phyloP scores from a whole-genome alignment of 2,329 filamentous ascomycete species.

The Dothideomycetes sp. region DNA sequence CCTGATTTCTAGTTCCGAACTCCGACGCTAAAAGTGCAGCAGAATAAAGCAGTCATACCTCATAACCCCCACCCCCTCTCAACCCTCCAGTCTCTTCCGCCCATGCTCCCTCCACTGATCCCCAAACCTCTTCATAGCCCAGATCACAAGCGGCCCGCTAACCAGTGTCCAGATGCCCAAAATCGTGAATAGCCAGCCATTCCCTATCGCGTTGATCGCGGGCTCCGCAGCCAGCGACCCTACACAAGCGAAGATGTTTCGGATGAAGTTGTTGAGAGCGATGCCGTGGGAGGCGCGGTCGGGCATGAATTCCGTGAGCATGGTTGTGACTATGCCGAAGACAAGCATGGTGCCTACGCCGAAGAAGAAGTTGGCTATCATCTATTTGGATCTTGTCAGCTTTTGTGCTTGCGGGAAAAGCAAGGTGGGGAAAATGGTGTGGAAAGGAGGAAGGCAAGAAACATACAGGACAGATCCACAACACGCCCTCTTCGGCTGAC shows the following conservation, averaged over 20 bases:
- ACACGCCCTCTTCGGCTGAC: slow-evolving; percentile 51
- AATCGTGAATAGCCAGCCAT: slow-evolving; percentile 66
- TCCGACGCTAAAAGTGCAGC: no score
- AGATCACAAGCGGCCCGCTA: slow-evolving; percentile 17
- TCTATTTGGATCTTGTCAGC: slow-evolving; percentile 16
- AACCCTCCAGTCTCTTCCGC: slow-evolving; percentile 4
- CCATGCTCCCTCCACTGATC: slow-evolving; percentile 16
- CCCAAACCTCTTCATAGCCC: slow-evolving; percentile 23
- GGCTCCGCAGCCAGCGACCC: slow-evolving; percentile 61
- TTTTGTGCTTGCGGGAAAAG: no score
- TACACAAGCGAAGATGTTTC: slow-evolving; percentile 67
- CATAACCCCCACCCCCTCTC: no score
- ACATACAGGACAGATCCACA: slow-evolving; percentile 48
- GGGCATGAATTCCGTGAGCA: slow-evolving; percentile 78
- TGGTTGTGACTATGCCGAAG: slow-evolving; percentile 63
- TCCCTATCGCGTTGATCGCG: slow-evolving; percentile 58
- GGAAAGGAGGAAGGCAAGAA: background rate
- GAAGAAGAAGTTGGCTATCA: slow-evolving; percentile 40
- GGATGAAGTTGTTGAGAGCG: slow-evolving; percentile 69
- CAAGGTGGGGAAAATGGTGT: no score
- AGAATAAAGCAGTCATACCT: no score
- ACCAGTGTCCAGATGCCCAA: slow-evolving; percentile 18
- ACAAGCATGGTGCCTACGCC: slow-evolving; percentile 70
- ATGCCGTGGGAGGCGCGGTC: slow-evolving; percentile 59
- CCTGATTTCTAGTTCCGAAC: no score